Evolutionary conservation across 2,329 filamentous ascomycete genomes (phyloP).

Genomic region (Phialophora verrucosa): DNA sequence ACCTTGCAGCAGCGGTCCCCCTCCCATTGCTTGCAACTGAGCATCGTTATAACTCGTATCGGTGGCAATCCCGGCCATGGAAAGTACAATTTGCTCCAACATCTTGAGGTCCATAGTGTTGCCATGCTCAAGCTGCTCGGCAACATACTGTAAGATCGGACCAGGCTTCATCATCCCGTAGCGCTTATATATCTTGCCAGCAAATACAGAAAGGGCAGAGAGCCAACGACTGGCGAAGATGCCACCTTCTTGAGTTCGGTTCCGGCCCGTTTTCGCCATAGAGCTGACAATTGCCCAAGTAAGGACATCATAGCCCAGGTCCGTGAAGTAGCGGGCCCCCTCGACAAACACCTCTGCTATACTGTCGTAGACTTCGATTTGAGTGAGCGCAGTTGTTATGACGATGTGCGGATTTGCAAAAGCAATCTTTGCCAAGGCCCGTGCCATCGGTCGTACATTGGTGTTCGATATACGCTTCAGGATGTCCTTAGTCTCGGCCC

Average conservation of each 20-base stretch:
- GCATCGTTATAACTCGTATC: slow-evolving; percentile 86
- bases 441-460: slow-evolving; percentile 84
- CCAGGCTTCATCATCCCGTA: slow-evolving; percentile 83
- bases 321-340: slow-evolving; percentile 91
- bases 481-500: slow-evolving; percentile 78
- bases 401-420: slow-evolving; percentile 89
- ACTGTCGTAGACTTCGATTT: slow-evolving; percentile 93
- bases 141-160: slow-evolving; percentile 88
- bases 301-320: slow-evolving; percentile 88
- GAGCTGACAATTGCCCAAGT: slow-evolving; percentile 88
- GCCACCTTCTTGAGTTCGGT: slow-evolving; percentile 67
- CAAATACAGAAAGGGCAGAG: slow-evolving; percentile 85
- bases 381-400: slow-evolving; percentile 84
- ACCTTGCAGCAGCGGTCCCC: slow-evolving; percentile 76
- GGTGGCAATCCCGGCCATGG: slow-evolving; percentile 92
- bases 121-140: slow-evolving; percentile 77
- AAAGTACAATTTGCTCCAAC: slow-evolving; percentile 83
- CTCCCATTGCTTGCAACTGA: slow-evolving; percentile 86
- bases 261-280: slow-evolving; percentile 63
- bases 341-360: slow-evolving; percentile 94
- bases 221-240: slow-evolving; percentile 90
- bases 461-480: slow-evolving; percentile 89
- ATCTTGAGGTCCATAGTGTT: slow-evolving; percentile 92
- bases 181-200: slow-evolving; percentile 84
- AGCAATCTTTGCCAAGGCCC: slow-evolving; percentile 88